Percentiles rank a stretch among this genome's conserved stretches.
Conservation (phyloP, 2,329 filamentous ascomycete species). For the Colletotrichum musae region DNA sequence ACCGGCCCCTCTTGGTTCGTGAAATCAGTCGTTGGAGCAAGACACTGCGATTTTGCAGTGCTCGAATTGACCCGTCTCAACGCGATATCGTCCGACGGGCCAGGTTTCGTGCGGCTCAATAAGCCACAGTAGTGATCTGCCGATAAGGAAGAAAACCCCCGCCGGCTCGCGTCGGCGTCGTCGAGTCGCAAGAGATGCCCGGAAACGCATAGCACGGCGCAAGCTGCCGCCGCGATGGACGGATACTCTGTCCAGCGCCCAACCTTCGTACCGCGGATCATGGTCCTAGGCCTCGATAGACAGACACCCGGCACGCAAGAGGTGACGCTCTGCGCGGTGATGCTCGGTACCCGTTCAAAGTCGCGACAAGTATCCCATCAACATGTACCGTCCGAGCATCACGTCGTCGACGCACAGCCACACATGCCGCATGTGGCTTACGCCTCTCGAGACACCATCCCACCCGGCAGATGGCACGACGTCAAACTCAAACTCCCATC, state of each 20-base stretch:
- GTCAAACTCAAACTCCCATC: too few relatives aligned
- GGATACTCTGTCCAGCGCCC: too few relatives aligned
- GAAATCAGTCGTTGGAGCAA: constrained; percentile 3
- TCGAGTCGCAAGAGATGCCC: not conserved
- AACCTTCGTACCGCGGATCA: too few relatives aligned
- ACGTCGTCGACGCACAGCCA: constrained; percentile 8
- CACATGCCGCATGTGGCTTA: constrained; percentile 13
- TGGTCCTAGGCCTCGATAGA: too few relatives aligned
- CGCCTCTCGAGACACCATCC: not conserved
- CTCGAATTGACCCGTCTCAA: not conserved
- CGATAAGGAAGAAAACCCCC: not conserved
- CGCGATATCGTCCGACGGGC: constrained; percentile 16
- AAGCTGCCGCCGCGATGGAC: too few relatives aligned
- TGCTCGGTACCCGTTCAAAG: not conserved
- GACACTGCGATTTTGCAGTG: too few relatives aligned
- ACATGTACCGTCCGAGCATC: not conserved
- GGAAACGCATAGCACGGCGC: not conserved
- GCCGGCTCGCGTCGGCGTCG: not conserved
- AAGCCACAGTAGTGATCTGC: not conserved
- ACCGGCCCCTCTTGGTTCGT: constrained; percentile 6
- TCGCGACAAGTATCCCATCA: not conserved
- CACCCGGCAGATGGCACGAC: not conserved
- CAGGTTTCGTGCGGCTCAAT: constrained; percentile 21
- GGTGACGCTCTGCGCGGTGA: not conserved
- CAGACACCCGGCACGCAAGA: too few relatives aligned